Base-by-base conservation (phyloP, 225 moss, liverwort and hornwort genomes). In the Takakia lepidozioides region DNA sequence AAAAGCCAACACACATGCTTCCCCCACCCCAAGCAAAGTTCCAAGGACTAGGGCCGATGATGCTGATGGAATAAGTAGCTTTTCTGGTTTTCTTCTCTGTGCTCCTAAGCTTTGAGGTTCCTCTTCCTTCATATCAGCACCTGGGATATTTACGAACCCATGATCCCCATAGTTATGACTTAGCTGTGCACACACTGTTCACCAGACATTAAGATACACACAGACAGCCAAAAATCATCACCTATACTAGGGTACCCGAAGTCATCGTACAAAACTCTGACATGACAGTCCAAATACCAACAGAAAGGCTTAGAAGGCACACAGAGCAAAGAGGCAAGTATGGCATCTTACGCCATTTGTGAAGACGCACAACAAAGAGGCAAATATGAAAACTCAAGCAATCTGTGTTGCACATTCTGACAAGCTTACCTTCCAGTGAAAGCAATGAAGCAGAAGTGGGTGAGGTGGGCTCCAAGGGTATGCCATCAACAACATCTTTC, bases 11-110 rank as follows among this genome's bases (percentile, higher is more conserved):
- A 64, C 49, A 17, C 71, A 56, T 39, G 66, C 59, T 52, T 76
- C 63, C 52, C 76, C 76, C 24, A 71, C 19, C 21, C 76, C 76
- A 57, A 76, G 71, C 23, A 56, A 32, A 15, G 40, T 49, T 38
- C 49, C 63, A 32, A 32, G 32, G 11, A 32, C 32, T 6, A 32
- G 32, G 7, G 32, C 32, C 11, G 32, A 32, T 0, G 32, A 32
- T 6, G 11, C 80, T 34, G 92, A 61, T 34, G 87, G 80, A 13
- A 92, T 70, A 27, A 87, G 58, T 3, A 85, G 82, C 72, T 85
- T 92, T 27, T 70, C 56, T 20, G 17, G 51, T 43, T 26, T 57
- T 3, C 49, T 52, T 9, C 39, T 27, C 24, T 25, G 44, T 9
- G 26, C 8, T 41, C 53, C 57, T 29, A 37, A 18, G 45, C 49